Percentiles rank a stretch among this genome's conserved stretches.
These are phyloP conservation scores for Filobasidium uniguttulatum DNA, from an alignment of 1,284 basidiomycete genomes.

Conservation along the genomic window DNA sequence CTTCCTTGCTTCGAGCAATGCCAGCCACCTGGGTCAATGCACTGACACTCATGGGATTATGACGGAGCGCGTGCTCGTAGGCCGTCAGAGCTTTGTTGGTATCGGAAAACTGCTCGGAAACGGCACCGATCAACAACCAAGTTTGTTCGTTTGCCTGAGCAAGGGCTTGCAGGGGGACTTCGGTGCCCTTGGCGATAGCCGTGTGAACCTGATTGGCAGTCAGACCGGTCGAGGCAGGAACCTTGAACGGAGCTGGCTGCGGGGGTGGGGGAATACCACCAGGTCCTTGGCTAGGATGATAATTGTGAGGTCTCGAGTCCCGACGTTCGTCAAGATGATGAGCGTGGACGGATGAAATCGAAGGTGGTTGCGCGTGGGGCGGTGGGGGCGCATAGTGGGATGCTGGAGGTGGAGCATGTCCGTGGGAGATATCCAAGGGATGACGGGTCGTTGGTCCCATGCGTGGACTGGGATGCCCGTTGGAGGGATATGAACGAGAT, in stretches of 20 bases:
- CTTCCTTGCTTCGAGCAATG: conserved; percentile 44
- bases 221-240: not conserved
- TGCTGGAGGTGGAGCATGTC: not conserved
- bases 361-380: not conserved
- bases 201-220: conserved; percentile 9
- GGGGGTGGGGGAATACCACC: no score
- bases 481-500: not conserved
- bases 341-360: not conserved
- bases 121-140: conserved; percentile 78
- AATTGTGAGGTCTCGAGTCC: not conserved
- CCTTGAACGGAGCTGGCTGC: not conserved
- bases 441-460: not conserved
- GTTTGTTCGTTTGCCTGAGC: conserved; percentile 77
- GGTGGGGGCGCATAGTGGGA: not conserved
- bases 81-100: conserved; percentile 74
- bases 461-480: not conserved
- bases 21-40: conserved; percentile 75
- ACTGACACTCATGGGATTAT: conserved; percentile 74
- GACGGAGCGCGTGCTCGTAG: conserved; percentile 81
- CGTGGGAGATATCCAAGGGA: not conserved
- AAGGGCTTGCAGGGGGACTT: conserved; percentile 34
- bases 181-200: conserved; percentile 13
- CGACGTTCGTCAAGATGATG: not conserved
- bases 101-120: conserved; percentile 82
- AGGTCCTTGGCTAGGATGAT: not conserved